Conservation (phyloP, 2,329 filamentous ascomycete genomes). For the Fonsecaea erecta region DNA sequence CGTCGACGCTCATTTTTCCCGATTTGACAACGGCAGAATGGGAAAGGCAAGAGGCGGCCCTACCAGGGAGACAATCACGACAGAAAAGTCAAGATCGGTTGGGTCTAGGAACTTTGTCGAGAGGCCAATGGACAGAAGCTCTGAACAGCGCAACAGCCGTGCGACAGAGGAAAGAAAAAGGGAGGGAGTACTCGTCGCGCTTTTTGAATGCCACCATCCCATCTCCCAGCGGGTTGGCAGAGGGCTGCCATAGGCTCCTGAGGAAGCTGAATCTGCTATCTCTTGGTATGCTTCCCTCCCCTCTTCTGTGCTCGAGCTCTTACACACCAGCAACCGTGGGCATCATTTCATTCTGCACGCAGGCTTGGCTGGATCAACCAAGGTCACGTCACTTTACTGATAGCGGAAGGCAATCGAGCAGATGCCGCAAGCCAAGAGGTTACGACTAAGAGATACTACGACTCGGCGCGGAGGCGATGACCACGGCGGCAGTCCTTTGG, state of each 20-base stretch:
- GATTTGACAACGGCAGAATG: not conserved
- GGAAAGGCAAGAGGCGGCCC: not conserved
- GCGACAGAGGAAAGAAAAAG: not conserved
- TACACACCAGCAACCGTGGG: not conserved
- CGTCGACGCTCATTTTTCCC: constrained; percentile 3
- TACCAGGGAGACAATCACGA: not conserved
- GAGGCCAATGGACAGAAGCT: not conserved
- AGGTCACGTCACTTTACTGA: constrained; percentile 8
- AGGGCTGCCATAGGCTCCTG: constrained; percentile 1
- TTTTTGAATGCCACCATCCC: constrained; percentile 16
- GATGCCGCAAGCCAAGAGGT: constrained; percentile 10
- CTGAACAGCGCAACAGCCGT: not conserved
- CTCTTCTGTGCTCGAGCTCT: constrained; percentile 8
- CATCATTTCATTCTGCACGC: constrained; percentile 10
- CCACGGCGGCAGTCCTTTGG: not conserved
- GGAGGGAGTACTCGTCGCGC: not conserved
- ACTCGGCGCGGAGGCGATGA: constrained; percentile 14
- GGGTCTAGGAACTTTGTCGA: not conserved
- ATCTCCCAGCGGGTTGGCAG: not conserved
- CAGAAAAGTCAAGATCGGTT: not conserved
- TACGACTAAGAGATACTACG: constrained; percentile 21
- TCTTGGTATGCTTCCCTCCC: constrained; percentile 1
- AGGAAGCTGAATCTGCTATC: constrained; percentile 13
- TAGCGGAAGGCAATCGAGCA: constrained; percentile 1
- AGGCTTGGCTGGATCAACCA: constrained; percentile 12